Evolutionary conservation across 371 early-diverging fungal species (phyloP).

Genomic region (Capniomyces stellatus): DNA sequence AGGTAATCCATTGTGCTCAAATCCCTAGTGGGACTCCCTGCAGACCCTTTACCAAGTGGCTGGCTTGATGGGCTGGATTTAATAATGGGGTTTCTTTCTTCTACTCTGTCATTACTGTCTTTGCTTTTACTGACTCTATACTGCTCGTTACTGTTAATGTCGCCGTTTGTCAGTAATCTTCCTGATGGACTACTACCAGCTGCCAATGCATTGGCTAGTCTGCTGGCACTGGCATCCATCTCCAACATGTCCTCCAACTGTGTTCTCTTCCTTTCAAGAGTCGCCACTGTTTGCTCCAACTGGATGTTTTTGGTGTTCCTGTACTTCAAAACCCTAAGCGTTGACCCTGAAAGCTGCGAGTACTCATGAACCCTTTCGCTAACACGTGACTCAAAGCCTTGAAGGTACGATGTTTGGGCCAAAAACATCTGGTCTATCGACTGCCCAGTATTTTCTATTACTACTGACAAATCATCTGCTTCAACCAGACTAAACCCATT

Average conservation of each 20-base stretch:
- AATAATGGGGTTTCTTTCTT: not conserved
- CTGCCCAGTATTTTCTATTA: conserved; percentile 76
- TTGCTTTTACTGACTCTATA: too few species aligned
- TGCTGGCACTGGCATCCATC: conserved; percentile 31
- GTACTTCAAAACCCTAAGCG: conserved; percentile 63
- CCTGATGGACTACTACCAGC: not conserved
- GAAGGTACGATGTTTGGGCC: conserved; percentile 45
- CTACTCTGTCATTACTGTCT: not conserved
- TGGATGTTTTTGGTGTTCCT: conserved; percentile 71
- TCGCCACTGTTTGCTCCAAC: conserved; percentile 50
- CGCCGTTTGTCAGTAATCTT: not conserved
- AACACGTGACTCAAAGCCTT: conserved; percentile 35
- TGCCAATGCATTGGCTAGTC: not conserved
- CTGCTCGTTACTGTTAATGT: too few species aligned
- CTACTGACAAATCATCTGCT: conserved; percentile 38
- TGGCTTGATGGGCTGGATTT: not conserved
- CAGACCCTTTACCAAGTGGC: not conserved
- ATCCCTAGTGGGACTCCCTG: too few species aligned
- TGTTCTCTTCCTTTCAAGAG: conserved; percentile 44
- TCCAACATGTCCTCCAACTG: conserved; percentile 44
- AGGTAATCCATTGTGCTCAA: not conserved
- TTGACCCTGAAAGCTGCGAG: conserved; percentile 64
- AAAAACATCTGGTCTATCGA: conserved; percentile 66
- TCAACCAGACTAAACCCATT: conserved; percentile 87
- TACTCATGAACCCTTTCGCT: conserved; percentile 80